Evolutionary conservation across 192 early-diverging fungal genomes (phyloP).

Genomic region (Coemansia sp.): DNA sequence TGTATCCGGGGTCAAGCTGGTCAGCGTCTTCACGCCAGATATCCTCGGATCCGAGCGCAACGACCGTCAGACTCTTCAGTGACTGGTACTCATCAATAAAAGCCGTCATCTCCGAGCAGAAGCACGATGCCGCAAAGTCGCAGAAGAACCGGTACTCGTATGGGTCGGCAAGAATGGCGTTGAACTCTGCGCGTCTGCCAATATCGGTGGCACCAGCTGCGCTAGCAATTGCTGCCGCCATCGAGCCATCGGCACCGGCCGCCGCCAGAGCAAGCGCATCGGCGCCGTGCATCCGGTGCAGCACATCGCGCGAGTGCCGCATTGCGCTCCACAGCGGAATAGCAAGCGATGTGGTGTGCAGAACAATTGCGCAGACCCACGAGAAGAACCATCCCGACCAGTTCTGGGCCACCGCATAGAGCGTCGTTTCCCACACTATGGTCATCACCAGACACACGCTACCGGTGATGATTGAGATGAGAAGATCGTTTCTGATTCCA

Average conservation of each 20-base stretch:
- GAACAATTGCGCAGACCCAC: constrained; percentile 29
- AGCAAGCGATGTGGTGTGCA: constrained; percentile 33
- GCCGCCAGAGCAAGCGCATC: constrained; percentile 7
- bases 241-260: constrained; percentile 11
- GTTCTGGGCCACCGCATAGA: constrained; percentile 9
- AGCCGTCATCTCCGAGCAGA: constrained; percentile 51
- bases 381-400: constrained; percentile 51
- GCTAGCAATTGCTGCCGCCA: constrained; percentile 30
- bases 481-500: constrained; percentile 49
- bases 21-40: constrained; percentile 41
- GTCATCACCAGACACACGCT: constrained; percentile 20
- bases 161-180: constrained; percentile 35
- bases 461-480: constrained; percentile 26
- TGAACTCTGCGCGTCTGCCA: constrained; percentile 40
- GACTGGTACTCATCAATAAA: constrained; percentile 53
- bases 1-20: constrained; percentile 32
- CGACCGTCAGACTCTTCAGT: constrained; percentile 38
- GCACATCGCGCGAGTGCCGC: constrained; percentile 42
- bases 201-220: constrained; percentile 21
- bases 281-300: constrained; percentile 39
- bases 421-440: constrained; percentile 32
- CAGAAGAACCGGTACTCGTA: constrained; percentile 52
- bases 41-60: constrained; percentile 36
- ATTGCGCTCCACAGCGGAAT: constrained; percentile 38
- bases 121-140: constrained; percentile 52